Base-by-base conservation (phyloP, 495 filamentous ascomycete genomes). In the Neurospora sp. region DNA sequence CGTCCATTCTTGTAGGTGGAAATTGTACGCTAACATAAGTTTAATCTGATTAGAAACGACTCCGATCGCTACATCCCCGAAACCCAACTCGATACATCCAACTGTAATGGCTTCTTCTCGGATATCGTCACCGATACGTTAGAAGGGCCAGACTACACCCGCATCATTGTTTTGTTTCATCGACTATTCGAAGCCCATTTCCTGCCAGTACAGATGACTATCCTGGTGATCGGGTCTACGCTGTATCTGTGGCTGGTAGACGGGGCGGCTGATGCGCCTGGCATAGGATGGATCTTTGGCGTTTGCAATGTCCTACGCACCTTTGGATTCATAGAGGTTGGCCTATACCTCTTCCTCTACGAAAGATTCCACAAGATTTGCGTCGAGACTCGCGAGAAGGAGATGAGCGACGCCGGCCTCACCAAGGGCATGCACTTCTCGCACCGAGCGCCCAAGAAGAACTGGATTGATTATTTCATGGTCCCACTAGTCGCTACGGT, bases 131-230 rank as follows among this genome's bases (percentile, higher is more conserved):
- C 82, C 39, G 82, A 86, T 59, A 85, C 79, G 3, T 73, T 86
- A 3, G 80, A 81, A 53, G 80, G 77, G 18, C 82, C 83, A 35
- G 75, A 87, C 69, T 87, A 82, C 78, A 71, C 78, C 48, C 83
- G 83, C 73, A 82, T 85, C 46, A 69, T 85, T 65, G 75, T 83
- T 42, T 78, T 92, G 16, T 82, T 85, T 69, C 88, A 90, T 72
- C 86, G 90, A 10, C 80, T 92, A 8, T 91, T 88, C 76, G 90
- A 92, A 77, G 90, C 90, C 0, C 90, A 92, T 76, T 91, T 91
- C 78, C 81, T 92, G 20, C 90, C 90, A 0, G 84, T 86, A 22
- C 90, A 92, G 73, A 84, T 87, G 74, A 87, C 84, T 5, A 86
- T 90, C 70, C 83, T 91, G 18, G 81, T 91, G 69, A 69, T 91